Conservation (phyloP, 129 eudicot species). For the Tagetes patula region DNA sequence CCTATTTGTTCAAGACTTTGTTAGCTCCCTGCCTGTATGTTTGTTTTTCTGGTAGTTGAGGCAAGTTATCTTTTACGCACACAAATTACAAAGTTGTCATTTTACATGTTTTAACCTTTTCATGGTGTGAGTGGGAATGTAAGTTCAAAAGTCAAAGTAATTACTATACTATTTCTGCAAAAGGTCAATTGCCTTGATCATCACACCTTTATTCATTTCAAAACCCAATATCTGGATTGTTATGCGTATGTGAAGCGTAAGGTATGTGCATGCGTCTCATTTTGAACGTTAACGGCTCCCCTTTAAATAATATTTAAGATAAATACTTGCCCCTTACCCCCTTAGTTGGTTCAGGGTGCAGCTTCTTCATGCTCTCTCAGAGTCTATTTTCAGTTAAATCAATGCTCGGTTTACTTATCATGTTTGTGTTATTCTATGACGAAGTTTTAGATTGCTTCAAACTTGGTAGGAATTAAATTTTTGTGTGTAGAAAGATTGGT, state of each 20-base stretch:
- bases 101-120: not conserved
- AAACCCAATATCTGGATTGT: not conserved
- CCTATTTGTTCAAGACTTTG: not conserved
- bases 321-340: not conserved
- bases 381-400: not conserved
- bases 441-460: not conserved
- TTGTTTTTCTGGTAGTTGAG: not conserved
- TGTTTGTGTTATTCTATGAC: not conserved
- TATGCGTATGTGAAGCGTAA: not conserved
- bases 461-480: not conserved
- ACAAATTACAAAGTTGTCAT: not conserved
- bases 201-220: not conserved
- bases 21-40: slow-evolving; percentile 1
- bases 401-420: not conserved
- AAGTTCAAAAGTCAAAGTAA: not conserved
- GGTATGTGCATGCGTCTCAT: not conserved
- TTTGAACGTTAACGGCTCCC: not conserved
- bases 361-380: slow-evolving; percentile 9
- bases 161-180: not conserved
- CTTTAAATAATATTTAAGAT: not conserved
- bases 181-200: not conserved
- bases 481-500: not conserved
- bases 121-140: not conserved
- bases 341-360: not conserved
- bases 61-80: not conserved